Evolutionary conservation across 2,329 filamentous ascomycete species (phyloP).

Genomic region (Chaetomium globosum): DNA sequence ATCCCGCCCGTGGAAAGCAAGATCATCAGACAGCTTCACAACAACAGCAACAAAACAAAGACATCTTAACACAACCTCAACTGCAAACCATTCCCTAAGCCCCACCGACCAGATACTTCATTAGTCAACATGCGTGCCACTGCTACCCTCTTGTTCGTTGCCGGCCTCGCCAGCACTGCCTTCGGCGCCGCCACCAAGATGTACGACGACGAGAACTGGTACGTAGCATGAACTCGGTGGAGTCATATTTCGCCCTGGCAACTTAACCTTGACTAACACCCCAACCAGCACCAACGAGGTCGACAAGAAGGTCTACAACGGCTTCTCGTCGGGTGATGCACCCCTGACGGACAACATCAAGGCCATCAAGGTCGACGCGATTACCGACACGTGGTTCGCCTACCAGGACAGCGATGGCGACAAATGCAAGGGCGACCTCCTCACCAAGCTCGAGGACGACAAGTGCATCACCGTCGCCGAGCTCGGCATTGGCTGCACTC

Average conservation of each 20-base stretch:
- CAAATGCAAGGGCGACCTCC: not conserved
- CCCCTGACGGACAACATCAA: conserved; percentile 48
- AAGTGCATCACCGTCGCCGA: not conserved
- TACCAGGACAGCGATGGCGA: not conserved
- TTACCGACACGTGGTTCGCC: not conserved
- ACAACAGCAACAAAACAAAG: too few species aligned
- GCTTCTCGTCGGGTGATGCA: conserved; percentile 21
- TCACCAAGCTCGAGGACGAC: not conserved
- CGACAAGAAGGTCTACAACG: conserved; percentile 23
- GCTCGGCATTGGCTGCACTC: not conserved
- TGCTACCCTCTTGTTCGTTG: conserved; percentile 28
- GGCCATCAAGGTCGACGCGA: conserved; percentile 49
- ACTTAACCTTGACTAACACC: not conserved
- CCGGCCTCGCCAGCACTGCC: conserved; percentile 27
- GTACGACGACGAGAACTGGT: conserved; percentile 29
- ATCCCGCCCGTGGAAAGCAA: not conserved
- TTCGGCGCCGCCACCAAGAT: conserved; percentile 27
- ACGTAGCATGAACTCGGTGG: not conserved
- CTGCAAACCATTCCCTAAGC: not conserved
- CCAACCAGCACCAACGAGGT: conserved; percentile 20
- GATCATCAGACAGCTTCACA: not conserved
- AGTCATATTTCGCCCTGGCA: not conserved
- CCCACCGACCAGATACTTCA: not conserved
- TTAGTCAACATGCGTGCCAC: conserved; percentile 29
- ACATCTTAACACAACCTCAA: not conserved